Base-by-base conservation (phyloP, 2,329 filamentous ascomycete species). In the Penicillium sp. region DNA sequence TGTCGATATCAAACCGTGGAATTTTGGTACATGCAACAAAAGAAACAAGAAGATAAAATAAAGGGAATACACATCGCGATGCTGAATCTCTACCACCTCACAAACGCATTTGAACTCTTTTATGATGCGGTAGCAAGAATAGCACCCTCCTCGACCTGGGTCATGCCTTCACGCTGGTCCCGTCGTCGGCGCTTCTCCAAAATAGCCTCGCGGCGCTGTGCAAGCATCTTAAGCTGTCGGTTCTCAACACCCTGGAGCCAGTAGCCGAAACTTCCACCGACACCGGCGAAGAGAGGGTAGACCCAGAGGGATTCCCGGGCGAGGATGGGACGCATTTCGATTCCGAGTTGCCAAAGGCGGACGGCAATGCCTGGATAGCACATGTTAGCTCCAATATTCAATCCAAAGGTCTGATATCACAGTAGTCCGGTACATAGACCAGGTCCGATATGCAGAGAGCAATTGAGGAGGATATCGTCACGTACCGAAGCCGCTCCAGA, bases 291-390 rank as follows among this genome's bases (percentile, higher is more conserved):
- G 68, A 93, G 79, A 54, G 95, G 95, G 81, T 96, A 99, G 51
- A 87, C 92, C 90, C 92, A 96, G 71, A 96, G 86, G 54, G 89
- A 90, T 74, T 89, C 83, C 72, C 84, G 86, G 79, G 89, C 88
- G 84, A 98, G 91, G 77, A 97, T 88, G 52, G 93, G 95, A 62
- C 93, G 92, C 92, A 96, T 96, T 82, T 99, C 92, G 76, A 99
- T 95, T 72, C 93, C 95, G 75, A 99, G 88, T 79, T 98, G 95
- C 91, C 93, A 97, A 78, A 95, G 85, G 69, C 93, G 91, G 73
- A 93, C 89, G 73, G 90, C 92, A 70, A 97, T 80, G 83, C 95
- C 95, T 99, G 69, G 58, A 46, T 25, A 61, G 26, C 44, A 39
- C 33, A 54, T 10, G 21, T 68, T 60, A 68, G 63, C 42, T 46